Evolutionary conservation across 306 rosid species (phyloP).

Genomic region (Dryas drummondii): DNA sequence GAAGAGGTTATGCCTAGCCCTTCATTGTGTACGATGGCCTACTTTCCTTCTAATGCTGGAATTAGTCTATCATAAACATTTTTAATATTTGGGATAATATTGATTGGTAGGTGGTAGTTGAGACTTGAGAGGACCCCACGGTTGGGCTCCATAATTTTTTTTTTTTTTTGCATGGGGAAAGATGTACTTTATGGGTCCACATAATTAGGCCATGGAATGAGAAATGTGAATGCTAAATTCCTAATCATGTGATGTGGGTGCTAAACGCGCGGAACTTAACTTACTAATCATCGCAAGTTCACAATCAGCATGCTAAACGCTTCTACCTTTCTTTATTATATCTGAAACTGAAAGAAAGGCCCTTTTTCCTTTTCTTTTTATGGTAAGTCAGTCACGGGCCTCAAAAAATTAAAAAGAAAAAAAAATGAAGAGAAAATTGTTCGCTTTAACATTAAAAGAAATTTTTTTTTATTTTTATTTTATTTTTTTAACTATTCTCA

Average conservation of each 20-base stretch:
- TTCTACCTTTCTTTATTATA: not conserved
- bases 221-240: not conserved
- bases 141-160: slow-evolving; percentile 6
- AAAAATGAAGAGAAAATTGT: not conserved
- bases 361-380: not conserved
- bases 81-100: not conserved
- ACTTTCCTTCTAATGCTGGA: slow-evolving; percentile 7
- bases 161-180: not conserved
- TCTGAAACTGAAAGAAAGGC: not conserved
- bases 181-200: not conserved
- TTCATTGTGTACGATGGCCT: not conserved
- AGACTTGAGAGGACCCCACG: not conserved
- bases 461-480: not conserved
- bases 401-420: not conserved
- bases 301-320: slow-evolving; percentile 7
- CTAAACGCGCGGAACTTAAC: not conserved
- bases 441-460: not conserved
- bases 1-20: not conserved
- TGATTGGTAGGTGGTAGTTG: slow-evolving; percentile 6
- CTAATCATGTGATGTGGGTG: not conserved
- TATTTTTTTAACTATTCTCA: not conserved
- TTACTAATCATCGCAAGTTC: not conserved
- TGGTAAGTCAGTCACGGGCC: slow-evolving; percentile 7
- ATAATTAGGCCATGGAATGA: not conserved
- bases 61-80: not conserved